phyloP scores from a whole-genome alignment of 805 yeast genomes.

The Kazachstania viticola region DNA sequence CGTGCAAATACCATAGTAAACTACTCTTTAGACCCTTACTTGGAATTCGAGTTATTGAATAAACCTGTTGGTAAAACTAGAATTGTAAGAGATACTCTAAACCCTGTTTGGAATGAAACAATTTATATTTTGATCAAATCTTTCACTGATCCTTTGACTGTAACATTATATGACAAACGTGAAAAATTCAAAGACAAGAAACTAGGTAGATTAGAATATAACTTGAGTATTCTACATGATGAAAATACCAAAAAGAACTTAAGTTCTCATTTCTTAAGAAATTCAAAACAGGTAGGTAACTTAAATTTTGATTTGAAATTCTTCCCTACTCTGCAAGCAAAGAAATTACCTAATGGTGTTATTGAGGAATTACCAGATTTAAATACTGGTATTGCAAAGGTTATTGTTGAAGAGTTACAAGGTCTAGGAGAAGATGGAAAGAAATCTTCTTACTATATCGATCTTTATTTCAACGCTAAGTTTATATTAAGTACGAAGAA shows the following conservation, averaged over 20 bases:
- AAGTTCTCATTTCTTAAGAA: constrained; percentile 54
- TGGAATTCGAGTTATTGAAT: constrained; percentile 54
- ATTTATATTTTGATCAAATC: constrained; percentile 57
- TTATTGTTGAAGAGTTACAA: constrained; percentile 33
- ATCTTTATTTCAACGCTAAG: constrained; percentile 55
- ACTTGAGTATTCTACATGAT: constrained; percentile 52
- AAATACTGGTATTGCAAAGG: constrained; percentile 80
- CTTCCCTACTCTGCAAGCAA: constrained; percentile 59
- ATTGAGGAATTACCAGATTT: constrained; percentile 79
- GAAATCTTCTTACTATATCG: constrained; percentile 55
- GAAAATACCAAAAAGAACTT: constrained; percentile 39
- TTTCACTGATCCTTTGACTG: constrained; percentile 70
- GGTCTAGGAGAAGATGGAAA: constrained; percentile 33
- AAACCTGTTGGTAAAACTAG: constrained; percentile 55
- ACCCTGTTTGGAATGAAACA: constrained; percentile 81
- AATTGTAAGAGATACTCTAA: constrained; percentile 50
- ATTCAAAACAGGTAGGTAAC: constrained; percentile 74
- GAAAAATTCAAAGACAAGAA: constrained; percentile 61
- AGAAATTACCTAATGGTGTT: constrained; percentile 65
- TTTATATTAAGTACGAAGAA: constrained; percentile 39
- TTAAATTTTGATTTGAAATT: constrained; percentile 58
- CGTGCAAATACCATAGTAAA: constrained; percentile 56
- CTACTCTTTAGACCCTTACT: constrained; percentile 83
- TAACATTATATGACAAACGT: constrained; percentile 66
- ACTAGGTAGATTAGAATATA: constrained; percentile 67